Conservation (phyloP, 1,139 yeast genomes). For the Hyphopichia fennica region DNA sequence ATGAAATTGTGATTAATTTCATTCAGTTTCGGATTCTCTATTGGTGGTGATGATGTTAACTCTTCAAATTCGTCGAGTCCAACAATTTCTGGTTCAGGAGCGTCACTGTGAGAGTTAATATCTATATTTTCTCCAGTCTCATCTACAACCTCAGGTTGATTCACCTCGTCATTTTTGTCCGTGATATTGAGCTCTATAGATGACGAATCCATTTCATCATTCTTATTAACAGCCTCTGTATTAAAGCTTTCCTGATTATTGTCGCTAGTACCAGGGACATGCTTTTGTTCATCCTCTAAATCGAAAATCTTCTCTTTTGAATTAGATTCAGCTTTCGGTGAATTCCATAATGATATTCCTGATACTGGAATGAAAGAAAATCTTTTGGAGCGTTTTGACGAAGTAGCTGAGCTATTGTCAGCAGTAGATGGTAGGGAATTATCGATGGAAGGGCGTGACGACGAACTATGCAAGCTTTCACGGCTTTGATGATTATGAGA, state of each 20-base stretch:
- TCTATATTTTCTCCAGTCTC: background rate
- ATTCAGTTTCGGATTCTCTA: background rate
- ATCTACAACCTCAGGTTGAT: background rate
- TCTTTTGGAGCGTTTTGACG: slow-evolving; percentile 9
- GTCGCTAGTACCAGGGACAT: background rate
- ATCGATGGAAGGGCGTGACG: background rate
- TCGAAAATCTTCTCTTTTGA: background rate
- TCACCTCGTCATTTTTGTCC: background rate
- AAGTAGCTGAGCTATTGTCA: background rate
- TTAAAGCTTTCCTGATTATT: background rate
- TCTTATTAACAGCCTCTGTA: background rate
- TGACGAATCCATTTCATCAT: background rate
- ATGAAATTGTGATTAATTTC: slow-evolving; percentile 7
- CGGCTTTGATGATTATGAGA: slow-evolving; percentile 5
- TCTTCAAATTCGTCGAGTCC: slow-evolving; percentile 19
- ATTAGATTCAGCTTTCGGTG: background rate
- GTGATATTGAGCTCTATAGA: background rate
- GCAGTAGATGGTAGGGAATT: background rate
- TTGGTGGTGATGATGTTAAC: slow-evolving; percentile 15
- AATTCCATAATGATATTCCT: slow-evolving; percentile 3
- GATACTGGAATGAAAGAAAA: slow-evolving; percentile 20
- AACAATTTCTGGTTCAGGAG: slow-evolving; percentile 3
- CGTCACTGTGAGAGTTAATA: background rate
- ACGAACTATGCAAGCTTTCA: background rate
- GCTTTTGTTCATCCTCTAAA: slow-evolving; percentile 2